Conservation (phyloP, 768 basidiomycete genomes). For the Russula foetens region DNA sequence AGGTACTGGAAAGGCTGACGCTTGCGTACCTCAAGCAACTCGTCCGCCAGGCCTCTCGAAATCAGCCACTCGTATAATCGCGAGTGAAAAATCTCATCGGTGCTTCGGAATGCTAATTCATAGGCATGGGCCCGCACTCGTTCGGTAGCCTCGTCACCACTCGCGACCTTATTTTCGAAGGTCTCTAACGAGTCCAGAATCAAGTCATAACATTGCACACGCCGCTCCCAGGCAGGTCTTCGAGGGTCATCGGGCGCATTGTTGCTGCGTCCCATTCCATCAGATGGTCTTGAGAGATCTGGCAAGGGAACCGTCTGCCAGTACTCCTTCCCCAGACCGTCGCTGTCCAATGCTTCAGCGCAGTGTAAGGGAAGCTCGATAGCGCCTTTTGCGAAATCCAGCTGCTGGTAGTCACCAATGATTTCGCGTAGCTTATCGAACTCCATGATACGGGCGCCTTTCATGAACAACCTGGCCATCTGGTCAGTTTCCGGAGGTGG, state of each 20-base stretch:
- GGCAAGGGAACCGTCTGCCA: constrained; percentile 46
- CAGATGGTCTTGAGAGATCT: background rate
- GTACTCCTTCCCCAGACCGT: constrained; percentile 66
- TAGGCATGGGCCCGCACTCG: constrained; percentile 79
- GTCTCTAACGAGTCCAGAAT: constrained; percentile 71
- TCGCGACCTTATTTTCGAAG: constrained; percentile 57
- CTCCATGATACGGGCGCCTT: constrained; percentile 78
- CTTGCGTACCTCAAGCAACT: constrained; percentile 72
- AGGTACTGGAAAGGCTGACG: background rate
- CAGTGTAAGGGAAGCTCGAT: constrained; percentile 80
- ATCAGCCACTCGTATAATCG: constrained; percentile 94
- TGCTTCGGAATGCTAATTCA: constrained; percentile 71
- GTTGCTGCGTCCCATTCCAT: background rate
- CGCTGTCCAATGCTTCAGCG: constrained; percentile 69
- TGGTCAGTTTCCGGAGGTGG: background rate
- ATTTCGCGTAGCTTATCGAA: constrained; percentile 81
- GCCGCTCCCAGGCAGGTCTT: constrained; percentile 45
- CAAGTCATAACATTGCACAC: constrained; percentile 72
- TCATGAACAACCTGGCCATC: constrained; percentile 65
- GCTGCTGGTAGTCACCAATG: constrained; percentile 79
- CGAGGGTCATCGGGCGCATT: constrained; percentile 34
- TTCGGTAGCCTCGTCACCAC: constrained; percentile 44
- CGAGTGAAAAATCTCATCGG: constrained; percentile 92
- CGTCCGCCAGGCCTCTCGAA: constrained; percentile 67
- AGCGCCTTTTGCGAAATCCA: constrained; percentile 80